Percentiles rank a stretch among this genome's conserved stretches.
Conservation (phyloP, 345 rosid species). For the Jatropha curcas region DNA sequence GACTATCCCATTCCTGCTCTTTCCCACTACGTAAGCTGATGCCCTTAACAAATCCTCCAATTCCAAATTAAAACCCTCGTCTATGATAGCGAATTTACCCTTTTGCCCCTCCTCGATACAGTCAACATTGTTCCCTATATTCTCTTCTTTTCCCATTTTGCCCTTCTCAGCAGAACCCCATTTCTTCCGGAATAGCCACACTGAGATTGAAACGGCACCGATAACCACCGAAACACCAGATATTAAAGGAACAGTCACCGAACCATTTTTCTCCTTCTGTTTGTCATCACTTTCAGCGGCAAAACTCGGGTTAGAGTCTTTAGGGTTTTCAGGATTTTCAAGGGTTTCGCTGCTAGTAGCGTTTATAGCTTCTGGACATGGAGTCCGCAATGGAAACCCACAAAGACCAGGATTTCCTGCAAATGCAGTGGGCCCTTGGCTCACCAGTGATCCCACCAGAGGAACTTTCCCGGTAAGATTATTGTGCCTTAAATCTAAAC, state of each 20-base stretch:
- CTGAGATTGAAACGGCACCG: conserved; percentile 56
- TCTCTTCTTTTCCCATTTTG: conserved; percentile 39
- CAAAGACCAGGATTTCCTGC: conserved; percentile 77
- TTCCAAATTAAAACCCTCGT: conserved; percentile 78
- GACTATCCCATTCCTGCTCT: conserved; percentile 82
- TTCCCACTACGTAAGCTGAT: conserved; percentile 90
- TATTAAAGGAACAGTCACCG: conserved; percentile 54
- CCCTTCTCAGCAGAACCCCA: conserved; percentile 22
- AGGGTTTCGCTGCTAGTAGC: conserved; percentile 42
- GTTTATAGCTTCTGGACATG: conserved; percentile 57
- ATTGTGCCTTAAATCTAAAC: conserved; percentile 80
- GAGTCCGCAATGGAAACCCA: conserved; percentile 75
- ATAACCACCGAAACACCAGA: conserved; percentile 62
- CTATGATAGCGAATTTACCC: conserved; percentile 67
- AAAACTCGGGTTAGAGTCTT: conserved; percentile 25
- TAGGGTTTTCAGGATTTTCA: conserved; percentile 50
- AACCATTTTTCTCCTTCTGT: conserved; percentile 33
- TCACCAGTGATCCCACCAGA: conserved; percentile 71
- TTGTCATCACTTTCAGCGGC: conserved; percentile 21
- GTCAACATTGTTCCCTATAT: conserved; percentile 1
- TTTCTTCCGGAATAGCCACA: conserved; percentile 64
- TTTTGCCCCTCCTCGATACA: conserved; percentile 48
- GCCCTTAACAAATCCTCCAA: conserved; percentile 91
- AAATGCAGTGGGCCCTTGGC: conserved; percentile 97
- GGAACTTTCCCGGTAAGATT: conserved; percentile 88